Base-by-base conservation (phyloP, 1,284 basidiomycete species). In the Coriolopsis trogii region DNA sequence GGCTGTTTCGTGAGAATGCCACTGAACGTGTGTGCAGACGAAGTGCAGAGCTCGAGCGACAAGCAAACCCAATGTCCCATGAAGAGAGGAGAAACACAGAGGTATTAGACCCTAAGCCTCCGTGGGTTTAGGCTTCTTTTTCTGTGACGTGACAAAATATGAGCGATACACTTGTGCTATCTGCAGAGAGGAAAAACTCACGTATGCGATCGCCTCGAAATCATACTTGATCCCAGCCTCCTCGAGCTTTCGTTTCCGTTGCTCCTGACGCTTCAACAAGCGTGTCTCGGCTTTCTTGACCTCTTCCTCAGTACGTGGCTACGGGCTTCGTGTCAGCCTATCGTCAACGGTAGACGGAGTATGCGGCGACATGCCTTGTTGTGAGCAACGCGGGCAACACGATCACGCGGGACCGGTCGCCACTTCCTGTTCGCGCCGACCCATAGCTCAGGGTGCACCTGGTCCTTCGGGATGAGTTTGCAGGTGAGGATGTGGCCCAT, bases 391-490 rank as follows among this genome's bases (percentile, higher is more conserved):
- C 91, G 78, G 53, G 84, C 85, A 36, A 94, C 70, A 41, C 91
- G 84, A 49, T 84, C 87, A 13, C 70, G 74, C 0, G 96, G 95
- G 3, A 98, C 82, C 4, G 74, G 72, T 54, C 88, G 79, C 84
- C 88, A 99, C 71, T 93, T 95, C 61, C 89, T 82, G 71, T 98
- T 96, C 20, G 95, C 93, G n/a, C 97, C 96, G 13, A 96, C 77
- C 97, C 97, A 99, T 3, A 99, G 73, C 65, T 95, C 85, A 4
- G 95, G 90, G 70, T 99, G 95, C 0, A 98, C 83, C 59, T 96
- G 74, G 26, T 95, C 93, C 60, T 86, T 85, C 18, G 94, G 89
- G 49, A 97, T 84, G 51, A 93, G 73, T 64, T 90, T 87, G 75
- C 96, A 98, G 54, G 85, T 85, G 41, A 99, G 78, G 58, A 99